Conservation (phyloP, 2,329 filamentous ascomycete species). For the Colletotrichum brevisporum region DNA sequence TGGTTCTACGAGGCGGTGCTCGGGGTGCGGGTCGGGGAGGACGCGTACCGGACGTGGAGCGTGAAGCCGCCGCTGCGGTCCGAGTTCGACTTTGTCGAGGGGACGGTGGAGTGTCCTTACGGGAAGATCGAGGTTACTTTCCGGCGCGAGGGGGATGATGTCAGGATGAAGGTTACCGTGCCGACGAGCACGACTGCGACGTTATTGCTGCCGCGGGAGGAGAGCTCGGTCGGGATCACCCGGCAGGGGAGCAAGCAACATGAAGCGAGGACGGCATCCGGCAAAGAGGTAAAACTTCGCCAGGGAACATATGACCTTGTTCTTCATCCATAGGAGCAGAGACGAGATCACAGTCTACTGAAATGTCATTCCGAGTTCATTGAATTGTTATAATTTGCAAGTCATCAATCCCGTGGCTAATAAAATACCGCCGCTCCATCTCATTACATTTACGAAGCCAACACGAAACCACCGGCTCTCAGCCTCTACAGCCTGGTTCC, state of each 20-base stretch:
- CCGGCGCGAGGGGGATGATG: slow-evolving; percentile 39
- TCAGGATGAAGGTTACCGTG: slow-evolving; percentile 41
- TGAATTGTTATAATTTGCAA: too few relatives aligned
- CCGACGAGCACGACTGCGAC: slow-evolving; percentile 43
- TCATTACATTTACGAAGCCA: too few relatives aligned
- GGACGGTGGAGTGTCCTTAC: slow-evolving; percentile 56
- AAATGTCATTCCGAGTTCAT: too few relatives aligned
- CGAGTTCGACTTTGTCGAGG: slow-evolving; percentile 56
- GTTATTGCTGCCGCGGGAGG: slow-evolving; percentile 41
- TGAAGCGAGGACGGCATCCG: slow-evolving; percentile 5
- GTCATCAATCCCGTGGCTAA: too few relatives aligned
- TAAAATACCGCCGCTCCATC: too few relatives aligned
- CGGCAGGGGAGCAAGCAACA: slow-evolving; percentile 24
- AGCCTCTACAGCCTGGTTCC: slow-evolving; percentile 19
- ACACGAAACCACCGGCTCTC: not conserved
- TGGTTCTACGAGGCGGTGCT: slow-evolving; percentile 61
- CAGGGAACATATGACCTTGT: slow-evolving; percentile 43
- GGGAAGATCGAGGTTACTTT: slow-evolving; percentile 48
- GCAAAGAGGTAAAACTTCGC: slow-evolving; percentile 39
- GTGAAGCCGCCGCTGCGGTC: slow-evolving; percentile 55
- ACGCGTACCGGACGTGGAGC: slow-evolving; percentile 57
- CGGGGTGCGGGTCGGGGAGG: slow-evolving; percentile 52
- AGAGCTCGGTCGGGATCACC: slow-evolving; percentile 39
- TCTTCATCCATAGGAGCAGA: not conserved
- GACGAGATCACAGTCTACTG: too few relatives aligned